Conservation (phyloP, 306 rosid genomes). For the Abrus precatorius region DNA sequence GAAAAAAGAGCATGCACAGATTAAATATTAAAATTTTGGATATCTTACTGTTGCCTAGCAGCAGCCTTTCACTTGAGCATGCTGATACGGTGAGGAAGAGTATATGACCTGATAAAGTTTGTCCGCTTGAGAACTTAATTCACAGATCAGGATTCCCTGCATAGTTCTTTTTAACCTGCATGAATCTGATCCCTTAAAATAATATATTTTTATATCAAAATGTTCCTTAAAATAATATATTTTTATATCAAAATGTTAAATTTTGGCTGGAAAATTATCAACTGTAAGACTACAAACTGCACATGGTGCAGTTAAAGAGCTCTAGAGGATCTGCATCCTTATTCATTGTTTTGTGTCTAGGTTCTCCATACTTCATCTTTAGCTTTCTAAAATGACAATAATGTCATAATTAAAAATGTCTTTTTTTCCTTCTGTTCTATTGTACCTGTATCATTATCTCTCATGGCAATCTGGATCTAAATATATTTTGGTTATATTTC, state of each 20-base stretch:
- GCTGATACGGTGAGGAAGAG: conserved; percentile 18
- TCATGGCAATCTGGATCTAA: conserved; percentile 39
- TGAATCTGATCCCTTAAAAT: not conserved
- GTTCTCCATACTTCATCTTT: conserved; percentile 35
- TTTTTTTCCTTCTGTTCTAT: not conserved
- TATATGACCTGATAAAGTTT: conserved; percentile 32
- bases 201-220: not conserved
- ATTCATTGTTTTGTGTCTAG: not conserved
- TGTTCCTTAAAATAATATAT: not conserved
- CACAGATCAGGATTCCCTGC: not conserved
- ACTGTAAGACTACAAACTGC: not conserved
- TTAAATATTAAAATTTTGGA: conserved; percentile 16
- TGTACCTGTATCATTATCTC: conserved; percentile 23
- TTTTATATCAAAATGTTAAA: not conserved
- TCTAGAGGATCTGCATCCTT: not conserved
- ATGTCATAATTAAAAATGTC: not conserved
- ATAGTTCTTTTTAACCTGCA: not conserved
- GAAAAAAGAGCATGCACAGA: not conserved
- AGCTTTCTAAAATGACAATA: conserved; percentile 27
- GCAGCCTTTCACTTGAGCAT: conserved; percentile 33
- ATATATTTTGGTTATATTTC: conserved; percentile 28
- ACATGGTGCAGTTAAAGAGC: not conserved
- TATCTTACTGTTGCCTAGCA: conserved; percentile 14
- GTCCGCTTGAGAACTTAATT: conserved; percentile 36
- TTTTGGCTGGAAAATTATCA: not conserved